These are phyloP conservation scores for Dioszegia aurantiaca DNA, from an alignment of 768 basidiomycete genomes.

Conservation along the genomic window DNA sequence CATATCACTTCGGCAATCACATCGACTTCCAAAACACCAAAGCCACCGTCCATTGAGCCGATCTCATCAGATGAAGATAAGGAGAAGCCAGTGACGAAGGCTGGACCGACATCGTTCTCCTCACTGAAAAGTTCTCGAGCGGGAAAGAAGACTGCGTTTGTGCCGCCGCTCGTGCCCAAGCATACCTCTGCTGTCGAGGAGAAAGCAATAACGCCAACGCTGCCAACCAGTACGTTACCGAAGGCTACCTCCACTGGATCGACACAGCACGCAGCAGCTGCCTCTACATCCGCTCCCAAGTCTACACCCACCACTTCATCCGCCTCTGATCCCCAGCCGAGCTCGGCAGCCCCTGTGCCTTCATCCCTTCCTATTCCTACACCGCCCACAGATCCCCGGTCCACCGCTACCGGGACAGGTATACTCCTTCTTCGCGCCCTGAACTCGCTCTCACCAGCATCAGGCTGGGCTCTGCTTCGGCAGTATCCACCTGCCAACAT, in stretches of 20 bases:
- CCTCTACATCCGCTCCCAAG: not conserved
- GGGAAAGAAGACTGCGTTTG: constrained; percentile 2
- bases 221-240: too few relatives aligned
- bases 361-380: not conserved
- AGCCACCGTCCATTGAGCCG: not conserved
- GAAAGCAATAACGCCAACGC: too few relatives aligned
- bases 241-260: too few relatives aligned
- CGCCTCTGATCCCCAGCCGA: not conserved
- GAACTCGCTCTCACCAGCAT: constrained; percentile 1
- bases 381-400: constrained; percentile 22
- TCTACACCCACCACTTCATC: not conserved
- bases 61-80: not conserved
- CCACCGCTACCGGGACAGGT: constrained; percentile 31
- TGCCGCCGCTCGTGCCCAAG: not conserved
- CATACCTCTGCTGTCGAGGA: not conserved
- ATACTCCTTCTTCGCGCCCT: constrained; percentile 30
- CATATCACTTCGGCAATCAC: too few relatives aligned
- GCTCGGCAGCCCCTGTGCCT: not conserved
- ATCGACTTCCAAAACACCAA: not conserved
- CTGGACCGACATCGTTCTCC: not conserved
- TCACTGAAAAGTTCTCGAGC: constrained; percentile 9
- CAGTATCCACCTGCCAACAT: constrained; percentile 28
- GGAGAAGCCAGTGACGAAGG: too few relatives aligned
- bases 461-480: constrained; percentile 15
- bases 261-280: not conserved